phyloP scores from a whole-genome alignment of 1,284 basidiomycete species.

The Inonotus hispidus region DNA sequence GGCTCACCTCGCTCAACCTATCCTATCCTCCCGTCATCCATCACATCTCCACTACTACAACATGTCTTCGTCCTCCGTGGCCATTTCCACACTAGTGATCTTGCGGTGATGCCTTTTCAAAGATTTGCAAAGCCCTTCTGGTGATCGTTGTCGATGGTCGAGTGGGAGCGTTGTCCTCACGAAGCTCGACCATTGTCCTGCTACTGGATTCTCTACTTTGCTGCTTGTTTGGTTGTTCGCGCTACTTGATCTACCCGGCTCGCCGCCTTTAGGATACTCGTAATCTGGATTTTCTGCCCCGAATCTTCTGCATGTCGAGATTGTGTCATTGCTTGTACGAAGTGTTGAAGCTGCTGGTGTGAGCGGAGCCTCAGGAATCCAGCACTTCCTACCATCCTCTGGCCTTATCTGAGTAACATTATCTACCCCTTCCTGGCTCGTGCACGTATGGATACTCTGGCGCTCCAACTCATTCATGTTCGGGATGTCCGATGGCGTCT shows the following conservation, averaged over 20 bases:
- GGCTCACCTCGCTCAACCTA: not conserved
- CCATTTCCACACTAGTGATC: not conserved
- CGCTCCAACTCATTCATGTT: too few species aligned
- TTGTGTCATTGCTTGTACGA: not conserved
- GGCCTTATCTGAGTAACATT: not conserved
- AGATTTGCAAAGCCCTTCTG: not conserved
- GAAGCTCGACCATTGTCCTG: conserved; percentile 30
- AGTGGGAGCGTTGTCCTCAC: conserved; percentile 47
- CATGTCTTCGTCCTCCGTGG: not conserved
- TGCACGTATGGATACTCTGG: too few species aligned
- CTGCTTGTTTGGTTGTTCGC: not conserved
- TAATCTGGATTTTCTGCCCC: not conserved
- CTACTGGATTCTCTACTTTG: not conserved
- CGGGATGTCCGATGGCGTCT: too few species aligned
- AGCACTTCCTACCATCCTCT: not conserved
- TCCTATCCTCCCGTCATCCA: not conserved
- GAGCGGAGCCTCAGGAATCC: conserved; percentile 15
- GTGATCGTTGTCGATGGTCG: conserved; percentile 16
- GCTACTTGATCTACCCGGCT: not conserved
- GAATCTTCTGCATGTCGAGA: not conserved
- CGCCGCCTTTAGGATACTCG: not conserved
- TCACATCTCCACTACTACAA: not conserved
- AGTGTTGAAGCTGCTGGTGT: not conserved
- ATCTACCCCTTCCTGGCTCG: not conserved
- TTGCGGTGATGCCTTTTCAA: not conserved